Percentiles rank a stretch among this genome's conserved stretches.
Evolutionary conservation across 2,329 filamentous ascomycete species (phyloP).

Genomic region (Xylaria sp.): DNA sequence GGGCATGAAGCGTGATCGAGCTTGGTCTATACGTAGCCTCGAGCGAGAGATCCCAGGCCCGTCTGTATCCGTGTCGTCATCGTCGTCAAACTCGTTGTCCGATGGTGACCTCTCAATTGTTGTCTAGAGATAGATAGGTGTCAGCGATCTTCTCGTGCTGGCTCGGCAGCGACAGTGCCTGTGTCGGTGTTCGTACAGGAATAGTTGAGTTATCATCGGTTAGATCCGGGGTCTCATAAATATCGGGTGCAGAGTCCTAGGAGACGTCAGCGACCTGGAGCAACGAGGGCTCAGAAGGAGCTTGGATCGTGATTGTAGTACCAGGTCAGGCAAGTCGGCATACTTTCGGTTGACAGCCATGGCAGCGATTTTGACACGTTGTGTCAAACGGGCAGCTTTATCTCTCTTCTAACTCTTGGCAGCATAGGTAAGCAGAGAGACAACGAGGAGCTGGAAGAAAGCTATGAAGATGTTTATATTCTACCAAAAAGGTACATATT

Average conservation of each 20-base stretch:
- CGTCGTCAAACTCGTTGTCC: slow-evolving; percentile 66
- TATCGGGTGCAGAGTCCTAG: slow-evolving; percentile 90
- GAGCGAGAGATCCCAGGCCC: slow-evolving; percentile 76
- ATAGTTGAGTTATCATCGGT: slow-evolving; percentile 90
- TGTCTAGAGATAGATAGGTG: slow-evolving; percentile 54
- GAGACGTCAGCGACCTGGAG: slow-evolving; percentile 31
- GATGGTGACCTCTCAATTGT: slow-evolving; percentile 66
- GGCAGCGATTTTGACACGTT: slow-evolving; percentile 2
- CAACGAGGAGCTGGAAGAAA: not conserved
- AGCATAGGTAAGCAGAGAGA: not conserved
- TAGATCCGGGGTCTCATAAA: slow-evolving; percentile 95
- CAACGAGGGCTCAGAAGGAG: slow-evolving; percentile 8
- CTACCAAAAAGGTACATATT: too few species aligned
- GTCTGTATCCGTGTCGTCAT: slow-evolving; percentile 65
- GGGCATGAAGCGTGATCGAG: slow-evolving; percentile 81
- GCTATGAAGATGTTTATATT: not conserved
- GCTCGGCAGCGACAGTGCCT: not conserved
- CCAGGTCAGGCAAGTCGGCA: slow-evolving; percentile 81
- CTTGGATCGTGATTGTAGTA: slow-evolving; percentile 51
- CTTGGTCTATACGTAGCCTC: slow-evolving; percentile 79
- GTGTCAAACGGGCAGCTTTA: not conserved
- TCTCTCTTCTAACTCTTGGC: not conserved
- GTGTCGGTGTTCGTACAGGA: slow-evolving; percentile 64
- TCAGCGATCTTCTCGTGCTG: slow-evolving; percentile 32
- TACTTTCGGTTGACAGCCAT: slow-evolving; percentile 87